phyloP scores from a whole-genome alignment of 1,284 basidiomycete species.

The Exobasidium cylindrosporum region DNA sequence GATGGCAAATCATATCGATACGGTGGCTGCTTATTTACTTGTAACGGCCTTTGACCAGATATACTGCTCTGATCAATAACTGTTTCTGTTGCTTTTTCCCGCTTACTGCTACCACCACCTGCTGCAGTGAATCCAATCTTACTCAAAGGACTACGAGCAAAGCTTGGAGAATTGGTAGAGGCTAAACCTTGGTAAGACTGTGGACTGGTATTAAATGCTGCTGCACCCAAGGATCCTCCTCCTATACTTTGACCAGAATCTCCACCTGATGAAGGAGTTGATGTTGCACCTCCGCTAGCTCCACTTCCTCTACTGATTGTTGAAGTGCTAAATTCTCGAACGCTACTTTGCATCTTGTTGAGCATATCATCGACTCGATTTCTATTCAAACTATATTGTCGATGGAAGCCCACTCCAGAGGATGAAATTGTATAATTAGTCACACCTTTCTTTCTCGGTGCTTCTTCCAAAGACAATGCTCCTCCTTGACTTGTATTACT shows the following conservation, averaged over 20 bases:
- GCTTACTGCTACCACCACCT: not conserved
- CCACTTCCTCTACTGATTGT: not conserved
- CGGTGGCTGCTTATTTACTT: not conserved
- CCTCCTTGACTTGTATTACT: not conserved
- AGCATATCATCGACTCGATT: slow-evolving; percentile 41
- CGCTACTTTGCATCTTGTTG: slow-evolving; percentile 35
- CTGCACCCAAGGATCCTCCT: not conserved
- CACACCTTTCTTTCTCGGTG: not conserved
- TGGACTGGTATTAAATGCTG: not conserved
- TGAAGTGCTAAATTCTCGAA: slow-evolving; percentile 15
- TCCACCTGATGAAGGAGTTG: not conserved
- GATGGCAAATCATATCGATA: not conserved
- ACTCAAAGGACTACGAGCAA: slow-evolving; percentile 17
- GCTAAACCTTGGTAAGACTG: not conserved
- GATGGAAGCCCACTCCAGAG: not conserved
- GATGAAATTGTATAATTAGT: not conserved
- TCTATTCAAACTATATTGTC: slow-evolving; percentile 21
- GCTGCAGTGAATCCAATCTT: slow-evolving; percentile 2
- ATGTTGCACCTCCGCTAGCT: not conserved
- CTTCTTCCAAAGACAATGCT: not conserved
- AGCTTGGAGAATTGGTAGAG: slow-evolving; percentile 1
- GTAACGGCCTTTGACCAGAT: not conserved
- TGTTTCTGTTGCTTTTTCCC: not conserved
- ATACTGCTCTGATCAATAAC: not conserved
- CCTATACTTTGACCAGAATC: not conserved